A percentile compares a stretch with the other conserved stretches of the same genome.
Conservation (phyloP, 768 basidiomycete species). For the Termitomyces heimii region DNA sequence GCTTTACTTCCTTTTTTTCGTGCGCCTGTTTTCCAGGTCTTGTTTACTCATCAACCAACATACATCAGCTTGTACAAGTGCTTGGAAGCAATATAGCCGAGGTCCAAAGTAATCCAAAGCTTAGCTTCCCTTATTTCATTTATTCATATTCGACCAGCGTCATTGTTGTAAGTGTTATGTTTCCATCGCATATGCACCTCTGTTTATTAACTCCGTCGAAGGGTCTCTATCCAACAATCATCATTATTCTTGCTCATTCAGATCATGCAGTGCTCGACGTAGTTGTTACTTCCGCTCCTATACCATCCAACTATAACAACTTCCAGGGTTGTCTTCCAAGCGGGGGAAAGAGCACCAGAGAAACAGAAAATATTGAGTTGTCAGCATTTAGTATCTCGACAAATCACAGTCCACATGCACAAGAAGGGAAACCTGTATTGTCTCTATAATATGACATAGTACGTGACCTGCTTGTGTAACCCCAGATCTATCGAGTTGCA, state of each 20-base stretch:
- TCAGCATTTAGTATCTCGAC: neutral
- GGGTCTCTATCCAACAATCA: conserved; percentile 9
- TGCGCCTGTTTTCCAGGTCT: neutral
- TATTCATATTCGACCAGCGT: conserved; percentile 10
- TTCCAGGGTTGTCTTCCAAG: neutral
- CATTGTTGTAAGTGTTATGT: conserved; percentile 2
- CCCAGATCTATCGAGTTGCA: too few relatives aligned
- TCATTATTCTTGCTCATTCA: conserved; percentile 8
- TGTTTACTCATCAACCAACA: neutral
- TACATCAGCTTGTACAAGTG: conserved; percentile 3
- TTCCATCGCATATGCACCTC: neutral
- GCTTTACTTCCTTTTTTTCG: conserved; percentile 10
- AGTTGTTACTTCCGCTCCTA: conserved; percentile 4
- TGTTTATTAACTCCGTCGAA: neutral
- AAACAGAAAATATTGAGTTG: neutral
- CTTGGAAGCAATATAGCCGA: conserved; percentile 3
- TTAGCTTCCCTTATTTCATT: conserved; percentile 2
- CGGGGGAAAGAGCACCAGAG: neutral
- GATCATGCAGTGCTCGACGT: conserved; percentile 5
- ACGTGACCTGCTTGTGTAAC: too few relatives aligned
- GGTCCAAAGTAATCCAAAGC: neutral
- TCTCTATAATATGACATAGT: neutral
- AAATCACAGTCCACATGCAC: neutral
- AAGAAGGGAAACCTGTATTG: neutral
- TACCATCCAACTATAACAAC: neutral